phyloP scores from a whole-genome alignment of 2,329 filamentous ascomycete genomes.

The Blastomyces percursus region DNA sequence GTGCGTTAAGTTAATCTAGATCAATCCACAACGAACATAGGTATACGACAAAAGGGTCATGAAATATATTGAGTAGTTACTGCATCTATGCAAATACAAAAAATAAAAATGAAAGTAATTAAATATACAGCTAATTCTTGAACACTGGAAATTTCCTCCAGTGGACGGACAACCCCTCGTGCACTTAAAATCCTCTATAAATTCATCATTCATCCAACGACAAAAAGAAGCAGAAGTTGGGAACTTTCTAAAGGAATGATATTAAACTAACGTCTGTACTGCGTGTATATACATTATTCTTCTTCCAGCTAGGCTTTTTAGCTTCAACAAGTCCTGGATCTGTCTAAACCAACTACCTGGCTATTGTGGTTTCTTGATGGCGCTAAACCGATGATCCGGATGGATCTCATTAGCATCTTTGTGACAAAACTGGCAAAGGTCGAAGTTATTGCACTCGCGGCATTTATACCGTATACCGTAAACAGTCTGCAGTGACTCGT shows the following conservation, averaged over 20 bases:
- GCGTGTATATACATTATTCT: neutral
- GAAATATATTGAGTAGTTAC: neutral
- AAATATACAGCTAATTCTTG: neutral
- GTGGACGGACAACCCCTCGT: no score
- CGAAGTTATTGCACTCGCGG: slow-evolving; percentile 1
- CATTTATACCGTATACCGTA: slow-evolving; percentile 8
- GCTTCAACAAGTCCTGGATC: neutral
- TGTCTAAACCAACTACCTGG: neutral
- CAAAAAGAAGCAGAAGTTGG: neutral
- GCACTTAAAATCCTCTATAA: neutral
- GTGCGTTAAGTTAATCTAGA: neutral
- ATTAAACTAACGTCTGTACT: neutral
- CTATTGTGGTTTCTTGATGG: slow-evolving; percentile 5
- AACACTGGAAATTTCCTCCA: neutral
- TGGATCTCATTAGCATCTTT: neutral
- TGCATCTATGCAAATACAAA: neutral
- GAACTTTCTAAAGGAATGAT: neutral
- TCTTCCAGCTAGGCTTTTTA: neutral
- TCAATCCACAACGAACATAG: no score
- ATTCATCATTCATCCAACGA: no score
- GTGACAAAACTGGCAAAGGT: slow-evolving; percentile 4
- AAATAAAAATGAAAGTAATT: no score
- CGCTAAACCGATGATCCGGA: slow-evolving; percentile 1
- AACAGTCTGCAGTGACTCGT: neutral
- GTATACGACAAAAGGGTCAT: no score